Base-by-base conservation (phyloP, 2,329 filamentous ascomycete species). In the Ilyonectria sp. region DNA sequence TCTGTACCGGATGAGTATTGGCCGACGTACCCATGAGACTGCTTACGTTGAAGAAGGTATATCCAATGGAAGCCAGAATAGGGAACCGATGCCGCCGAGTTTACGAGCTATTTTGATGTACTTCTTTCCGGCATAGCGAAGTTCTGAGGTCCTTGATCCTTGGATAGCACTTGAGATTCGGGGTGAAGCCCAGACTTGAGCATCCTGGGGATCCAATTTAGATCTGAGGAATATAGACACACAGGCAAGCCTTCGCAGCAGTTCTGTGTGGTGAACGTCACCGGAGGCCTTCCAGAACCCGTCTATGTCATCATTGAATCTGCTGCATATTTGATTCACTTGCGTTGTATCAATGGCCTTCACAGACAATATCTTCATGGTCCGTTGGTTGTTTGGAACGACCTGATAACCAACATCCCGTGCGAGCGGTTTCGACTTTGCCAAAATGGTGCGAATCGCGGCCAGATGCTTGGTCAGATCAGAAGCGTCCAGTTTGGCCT, bases 21-120 rank as follows among this genome's bases (percentile, higher is more conserved):
- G n/a, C 1, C 11, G 19, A 3, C 2, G 26, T 1, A n/a, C 2
- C 4, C 2, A 17, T 19, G 3, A 26, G 17, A 6, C 17, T 3
- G 66, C 78, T 73, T n/a, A 80, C 78, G 78, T 80, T 1, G 78
- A 80, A 10, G 75, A 69, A 0, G 79, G 79, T 1, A 80, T 71
- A 6, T 76, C 74, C 7, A 75, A 17, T 0, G 79, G 79, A 13
- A 80, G 74, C 79, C 79, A 80, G 11, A 79, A 67, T 2, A 80
- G 66, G 0, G 77, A 72, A 0, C 79, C 78, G 2, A 79, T 65
- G 1, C 73, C 73, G 1, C 76, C 77, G 2, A 80, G 68, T 31
- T 72, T 69, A 2, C 79, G 68, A 0, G 75, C 76, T 26, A 80
- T 77, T 59, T 79, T 80, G 63, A 80, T 75, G 8, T 80, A 80